Percentiles rank a stretch among this genome's conserved stretches.
phyloP scores from a whole-genome alignment of 1,284 basidiomycete genomes.

The Meripilus lineatus region DNA sequence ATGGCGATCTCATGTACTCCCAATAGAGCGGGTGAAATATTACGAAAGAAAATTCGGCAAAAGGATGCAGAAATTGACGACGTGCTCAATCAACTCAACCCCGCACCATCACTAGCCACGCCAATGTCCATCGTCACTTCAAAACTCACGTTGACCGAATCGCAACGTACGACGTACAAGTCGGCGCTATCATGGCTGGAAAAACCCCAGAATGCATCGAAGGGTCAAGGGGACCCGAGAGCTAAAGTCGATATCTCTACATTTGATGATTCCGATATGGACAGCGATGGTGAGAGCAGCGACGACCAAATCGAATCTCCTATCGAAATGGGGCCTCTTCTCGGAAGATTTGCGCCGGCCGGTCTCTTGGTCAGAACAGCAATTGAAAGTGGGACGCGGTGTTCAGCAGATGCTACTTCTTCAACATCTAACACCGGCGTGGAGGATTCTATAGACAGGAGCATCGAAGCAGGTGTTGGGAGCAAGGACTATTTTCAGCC shows the following conservation, averaged over 20 bases:
- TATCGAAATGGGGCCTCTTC: conserved; percentile 12
- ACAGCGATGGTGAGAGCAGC: conserved; percentile 17
- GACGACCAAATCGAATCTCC: conserved; percentile 4
- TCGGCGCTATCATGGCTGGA: conserved; percentile 28
- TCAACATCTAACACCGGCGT: conserved; percentile 9
- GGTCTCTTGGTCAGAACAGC: conserved; percentile 28
- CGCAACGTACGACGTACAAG: conserved; percentile 23
- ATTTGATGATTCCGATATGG: conserved; percentile 19
- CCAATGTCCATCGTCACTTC: conserved; percentile 26
- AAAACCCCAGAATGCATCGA: conserved; percentile 16
- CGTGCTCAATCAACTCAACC: conserved; percentile 26
- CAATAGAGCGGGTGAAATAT: conserved; percentile 25
- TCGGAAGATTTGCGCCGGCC: conserved; percentile 22
- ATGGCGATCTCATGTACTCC: background rate
- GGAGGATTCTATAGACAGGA: conserved; percentile 9
- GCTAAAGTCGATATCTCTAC: conserved; percentile 25
- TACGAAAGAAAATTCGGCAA: conserved; percentile 29
- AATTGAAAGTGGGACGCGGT: conserved; percentile 16
- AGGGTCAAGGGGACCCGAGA: conserved; percentile 15
- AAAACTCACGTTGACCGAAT: conserved; percentile 19
- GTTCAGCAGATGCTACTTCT: conserved; percentile 12
- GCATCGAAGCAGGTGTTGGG: conserved; percentile 23
- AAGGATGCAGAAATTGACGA: conserved; percentile 30
- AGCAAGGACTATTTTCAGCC: conserved; percentile 26
- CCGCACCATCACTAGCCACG: conserved; percentile 22